Evolutionary conservation across 495 filamentous ascomycete genomes (phyloP), one percentile per base, ranked within the genome.

Genomic region (Cetradonia linearis): DNA sequence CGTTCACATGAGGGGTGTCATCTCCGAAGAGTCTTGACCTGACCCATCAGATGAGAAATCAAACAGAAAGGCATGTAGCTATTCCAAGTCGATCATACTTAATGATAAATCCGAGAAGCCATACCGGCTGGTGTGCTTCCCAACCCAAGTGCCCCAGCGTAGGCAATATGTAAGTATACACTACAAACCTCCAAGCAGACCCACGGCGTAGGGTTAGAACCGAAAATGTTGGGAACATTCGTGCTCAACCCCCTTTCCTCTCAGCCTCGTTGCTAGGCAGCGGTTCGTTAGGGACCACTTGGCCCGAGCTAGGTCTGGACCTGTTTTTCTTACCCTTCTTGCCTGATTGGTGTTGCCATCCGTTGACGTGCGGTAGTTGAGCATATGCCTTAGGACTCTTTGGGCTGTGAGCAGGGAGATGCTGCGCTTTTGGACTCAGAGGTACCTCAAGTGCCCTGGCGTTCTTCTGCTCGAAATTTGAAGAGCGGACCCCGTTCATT

Each of bases 231-330:
- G 3, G 23, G 13, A 13, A 31, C 42, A 1, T 11, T 1, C 10
- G 50, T n/a, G 20, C 5, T 68, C 61, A 81, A 18, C 78, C 78
- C 42, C 78, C 78, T 63, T 81, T 81, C 37, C 78, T 67, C 64
- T 79, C 59, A 37, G 76, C 74, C 58, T 75, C 76, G 52, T 79
- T 76, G n/a, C 66, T 63, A n/a, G 78, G 76, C 27, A 77, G 64
- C 8, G 72, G 69, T 61, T 79, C 77, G 1, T 67, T 70, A 25
- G 67, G 53, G 9, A 76, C 69, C 5, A 66, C 60, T 38, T 66
- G 60, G 14, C 63, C 63, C 23, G 63, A 62, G 28, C 66, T 67
- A 2, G 71, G 68, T 64, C 74, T 77, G 23, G 68, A 67, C 59
- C 69, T 73, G 55, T 70, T 71, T 61, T 74, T 76, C 52, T 77